These are phyloP conservation scores for Candida awuae DNA, from an alignment of 805 yeast species.

Conservation along the genomic window DNA sequence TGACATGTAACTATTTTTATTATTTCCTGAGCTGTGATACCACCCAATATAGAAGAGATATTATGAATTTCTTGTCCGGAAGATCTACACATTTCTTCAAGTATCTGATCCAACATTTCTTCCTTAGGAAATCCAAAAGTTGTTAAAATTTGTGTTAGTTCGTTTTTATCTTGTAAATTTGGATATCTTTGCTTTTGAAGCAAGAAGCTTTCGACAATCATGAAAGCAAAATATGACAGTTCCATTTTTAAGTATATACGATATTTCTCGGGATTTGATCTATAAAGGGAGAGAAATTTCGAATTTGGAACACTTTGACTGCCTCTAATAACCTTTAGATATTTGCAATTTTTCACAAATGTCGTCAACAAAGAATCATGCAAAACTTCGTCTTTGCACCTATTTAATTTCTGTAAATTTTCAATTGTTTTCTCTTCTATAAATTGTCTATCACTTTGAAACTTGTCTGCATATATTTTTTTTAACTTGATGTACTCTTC, in stretches of 20 bases:
- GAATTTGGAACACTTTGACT: conserved; percentile 1
- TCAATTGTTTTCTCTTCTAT: conserved; percentile 25
- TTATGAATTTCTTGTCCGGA: conserved; percentile 47
- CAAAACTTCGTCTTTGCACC: conserved; percentile 25
- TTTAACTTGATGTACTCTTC: conserved; percentile 51
- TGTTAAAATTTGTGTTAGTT: too few species aligned
- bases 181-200: too few species aligned
- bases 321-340: conserved; percentile 33
- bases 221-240: too few species aligned
- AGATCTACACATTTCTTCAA: too few species aligned
- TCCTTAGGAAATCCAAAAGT: too few species aligned
- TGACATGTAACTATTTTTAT: conserved; percentile 70
- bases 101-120: too few species aligned
- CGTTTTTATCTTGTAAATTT: too few species aligned
- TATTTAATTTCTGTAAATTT: conserved; percentile 24
- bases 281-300: neutral
- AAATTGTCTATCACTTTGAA: conserved; percentile 40
- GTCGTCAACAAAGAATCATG: conserved; percentile 31
- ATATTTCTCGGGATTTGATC: conserved; percentile 1
- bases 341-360: conserved; percentile 59
- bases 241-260: too few species aligned
- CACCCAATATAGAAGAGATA: conserved; percentile 67
- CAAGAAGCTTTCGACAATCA: too few species aligned
- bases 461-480: conserved; percentile 48
- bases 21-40: conserved; percentile 78